Base-by-base conservation (phyloP, 164 flowering plant species). In the Berberis vulgaris region DNA sequence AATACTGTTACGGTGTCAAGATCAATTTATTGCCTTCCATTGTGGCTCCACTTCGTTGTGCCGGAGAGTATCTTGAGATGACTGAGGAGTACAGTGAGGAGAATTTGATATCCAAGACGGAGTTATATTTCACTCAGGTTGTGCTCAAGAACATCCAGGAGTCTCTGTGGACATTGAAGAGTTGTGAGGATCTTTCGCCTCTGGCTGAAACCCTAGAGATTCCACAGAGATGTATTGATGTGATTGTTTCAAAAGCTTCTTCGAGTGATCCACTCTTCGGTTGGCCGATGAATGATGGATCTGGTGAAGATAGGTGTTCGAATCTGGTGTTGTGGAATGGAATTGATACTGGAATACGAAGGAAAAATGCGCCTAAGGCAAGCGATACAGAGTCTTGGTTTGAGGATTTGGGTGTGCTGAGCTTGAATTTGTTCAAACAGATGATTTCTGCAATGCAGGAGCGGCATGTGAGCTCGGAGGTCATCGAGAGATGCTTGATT, bases 1-100 rank as follows among this genome's bases (percentile, higher is more conserved):
- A 89, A 73, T 88, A 84, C 81, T 91, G 97, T 47, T 91, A 91
- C 75, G 91, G 94, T 53, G 90, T 91, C 5, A 91, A 86, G 72
- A 69, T 82, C 54, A 90, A 87, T 3, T 59, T 91, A 45, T 63
- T 85, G 40, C 54, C 94, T 8, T 71, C 80, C 43, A 86, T 71
- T 60, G 90, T 76, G 6, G 96, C 81, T 12, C 79, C 87, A 0
- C 91, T 91, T 61, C 88, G 91, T 46, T 91, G 97, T 65, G 97
- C 94, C 49, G 97, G 76, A 1, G 90, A 87, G 72, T 77, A 71
- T 49, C 78, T 91, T 11, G 86, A 82, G 42, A 91, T 91, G 97
- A 84, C 92, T 9, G 96, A 89, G 41, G 94, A 84, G 52, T 84
- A 77, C 73, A 77, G 81, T 1, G 87, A 83, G 45, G 86, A 83